A percentile compares a stretch with the other conserved stretches of the same genome.
Evolutionary conservation across 176 grass and related monocot genomes (phyloP).

Genomic region (Pontederia crassipes): DNA sequence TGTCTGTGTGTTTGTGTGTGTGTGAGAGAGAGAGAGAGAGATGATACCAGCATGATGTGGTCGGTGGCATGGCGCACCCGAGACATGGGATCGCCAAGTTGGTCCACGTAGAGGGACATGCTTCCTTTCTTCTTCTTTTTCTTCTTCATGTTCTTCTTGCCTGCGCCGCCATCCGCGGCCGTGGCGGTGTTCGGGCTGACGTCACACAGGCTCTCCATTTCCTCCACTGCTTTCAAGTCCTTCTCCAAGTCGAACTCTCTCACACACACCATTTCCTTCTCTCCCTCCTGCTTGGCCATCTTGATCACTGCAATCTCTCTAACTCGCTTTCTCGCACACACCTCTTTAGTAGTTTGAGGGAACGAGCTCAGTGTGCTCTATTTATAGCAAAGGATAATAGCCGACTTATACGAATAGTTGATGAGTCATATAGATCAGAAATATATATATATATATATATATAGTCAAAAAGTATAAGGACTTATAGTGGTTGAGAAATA

Average conservation of each 20-base stretch:
- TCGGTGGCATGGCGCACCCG: conserved; percentile 51
- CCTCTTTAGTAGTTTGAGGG: too few relatives aligned
- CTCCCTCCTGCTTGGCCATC: too few relatives aligned
- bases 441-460: too few relatives aligned
- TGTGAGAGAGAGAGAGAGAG: not conserved
- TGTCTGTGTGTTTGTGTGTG: too few relatives aligned
- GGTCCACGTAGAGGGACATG: conserved; percentile 41
- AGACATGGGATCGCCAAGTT: conserved; percentile 48
- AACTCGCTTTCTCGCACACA: not conserved
- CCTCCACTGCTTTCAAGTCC: conserved; percentile 38
- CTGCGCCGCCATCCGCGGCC: not conserved
- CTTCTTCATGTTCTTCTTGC: conserved; percentile 8
- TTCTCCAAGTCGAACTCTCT: conserved; percentile 50
- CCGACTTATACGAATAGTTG: too few relatives aligned
- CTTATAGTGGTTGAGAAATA: too few relatives aligned
- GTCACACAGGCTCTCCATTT: conserved; percentile 48
- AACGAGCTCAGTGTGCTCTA: not conserved
- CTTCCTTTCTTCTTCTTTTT: conserved; percentile 27
- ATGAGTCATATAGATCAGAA: too few relatives aligned
- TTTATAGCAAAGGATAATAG: not conserved
- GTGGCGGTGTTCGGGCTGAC: conserved; percentile 22
- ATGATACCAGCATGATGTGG: conserved; percentile 57
- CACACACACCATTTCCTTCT: conserved; percentile 25
- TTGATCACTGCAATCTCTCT: not conserved
- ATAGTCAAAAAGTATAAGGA: too few relatives aligned